These are phyloP conservation scores for Diaporthe longicolla DNA, from an alignment of 2,329 filamentous ascomycete species.

Conservation along the genomic window DNA sequence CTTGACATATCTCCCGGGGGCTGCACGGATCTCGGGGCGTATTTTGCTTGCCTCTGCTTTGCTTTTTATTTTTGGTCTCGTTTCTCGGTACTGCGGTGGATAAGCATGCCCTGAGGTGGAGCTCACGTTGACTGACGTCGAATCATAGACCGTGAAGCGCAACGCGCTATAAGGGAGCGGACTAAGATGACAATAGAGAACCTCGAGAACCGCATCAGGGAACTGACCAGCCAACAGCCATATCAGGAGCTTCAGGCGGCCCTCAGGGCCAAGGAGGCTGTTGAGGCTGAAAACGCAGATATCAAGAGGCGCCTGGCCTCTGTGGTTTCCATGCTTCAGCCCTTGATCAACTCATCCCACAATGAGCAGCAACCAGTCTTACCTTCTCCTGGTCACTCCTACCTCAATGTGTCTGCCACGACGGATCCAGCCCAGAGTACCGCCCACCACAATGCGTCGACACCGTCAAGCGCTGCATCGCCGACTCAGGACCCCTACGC, in stretches of 20 bases:
- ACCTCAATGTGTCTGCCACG: slow-evolving; percentile 44
- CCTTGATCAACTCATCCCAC: slow-evolving; percentile 60
- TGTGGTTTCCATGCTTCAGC: slow-evolving; percentile 75
- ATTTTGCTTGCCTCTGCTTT: neutral
- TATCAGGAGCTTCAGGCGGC: slow-evolving; percentile 87
- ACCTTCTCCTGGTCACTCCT: slow-evolving; percentile 48
- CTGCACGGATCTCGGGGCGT: slow-evolving; percentile 10
- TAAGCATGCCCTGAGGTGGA: slow-evolving; percentile 29
- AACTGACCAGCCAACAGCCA: slow-evolving; percentile 84
- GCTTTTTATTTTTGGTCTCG: neutral
- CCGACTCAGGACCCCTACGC: slow-evolving; percentile 49
- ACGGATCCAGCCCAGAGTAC: slow-evolving; percentile 45
- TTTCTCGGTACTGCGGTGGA: slow-evolving; percentile 16
- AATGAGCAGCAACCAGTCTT: slow-evolving; percentile 44
- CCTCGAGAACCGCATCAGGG: slow-evolving; percentile 79
- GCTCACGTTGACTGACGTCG: slow-evolving; percentile 35
- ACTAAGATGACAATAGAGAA: slow-evolving; percentile 85
- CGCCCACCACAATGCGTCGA: slow-evolving; percentile 53
- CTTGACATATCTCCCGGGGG: neutral
- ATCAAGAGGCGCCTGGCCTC: slow-evolving; percentile 78
- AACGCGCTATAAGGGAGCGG: slow-evolving; percentile 86
- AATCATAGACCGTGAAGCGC: slow-evolving; percentile 81
- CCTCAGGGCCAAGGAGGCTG: slow-evolving; percentile 80
- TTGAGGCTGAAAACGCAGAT: slow-evolving; percentile 84
- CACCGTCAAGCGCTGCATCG: slow-evolving; percentile 56